A percentile compares a stretch with the other conserved stretches of the same genome.
phyloP scores from a whole-genome alignment of 192 early-diverging fungal species.

The Coemansia erecta region DNA sequence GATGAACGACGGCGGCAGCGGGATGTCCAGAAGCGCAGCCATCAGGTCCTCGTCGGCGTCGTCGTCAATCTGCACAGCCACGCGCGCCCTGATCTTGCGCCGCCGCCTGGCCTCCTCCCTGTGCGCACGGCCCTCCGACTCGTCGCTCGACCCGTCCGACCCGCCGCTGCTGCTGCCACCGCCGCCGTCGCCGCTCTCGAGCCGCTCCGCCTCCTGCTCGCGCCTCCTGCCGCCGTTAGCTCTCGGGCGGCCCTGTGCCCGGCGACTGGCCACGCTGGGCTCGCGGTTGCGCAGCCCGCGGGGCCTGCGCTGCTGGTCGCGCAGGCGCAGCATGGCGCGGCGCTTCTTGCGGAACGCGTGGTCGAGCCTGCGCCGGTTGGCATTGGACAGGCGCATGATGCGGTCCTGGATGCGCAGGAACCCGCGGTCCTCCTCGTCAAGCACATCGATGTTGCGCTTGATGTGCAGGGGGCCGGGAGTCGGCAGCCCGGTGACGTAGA shows the following conservation, averaged over 20 bases:
- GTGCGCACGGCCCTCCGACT: not conserved
- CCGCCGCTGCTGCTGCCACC: not conserved
- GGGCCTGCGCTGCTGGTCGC: constrained; percentile 21
- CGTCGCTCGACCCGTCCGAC: not conserved
- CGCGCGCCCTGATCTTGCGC: constrained; percentile 25
- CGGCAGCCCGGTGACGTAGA: constrained; percentile 69
- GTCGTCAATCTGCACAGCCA: constrained; percentile 78
- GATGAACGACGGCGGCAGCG: constrained; percentile 61
- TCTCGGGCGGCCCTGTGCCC: not conserved
- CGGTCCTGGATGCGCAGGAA: constrained; percentile 67
- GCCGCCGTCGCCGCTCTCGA: not conserved
- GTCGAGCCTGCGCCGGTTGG: constrained; percentile 65
- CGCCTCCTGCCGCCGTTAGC: not conserved
- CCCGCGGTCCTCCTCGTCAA: constrained; percentile 69
- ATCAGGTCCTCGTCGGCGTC: constrained; percentile 76
- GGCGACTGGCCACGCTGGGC: not conserved
- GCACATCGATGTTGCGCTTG: constrained; percentile 67
- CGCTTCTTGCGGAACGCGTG: constrained; percentile 41
- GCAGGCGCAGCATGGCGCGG: constrained; percentile 19
- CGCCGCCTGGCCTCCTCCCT: not conserved
- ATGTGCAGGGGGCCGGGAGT: constrained; percentile 69
- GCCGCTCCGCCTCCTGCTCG: not conserved
- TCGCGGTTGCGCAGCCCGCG: constrained; percentile 4
- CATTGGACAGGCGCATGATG: constrained; percentile 65
- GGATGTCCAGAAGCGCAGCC: constrained; percentile 56